Base-by-base conservation (phyloP, 140 eudicot species). In the Oenanthe javanica region DNA sequence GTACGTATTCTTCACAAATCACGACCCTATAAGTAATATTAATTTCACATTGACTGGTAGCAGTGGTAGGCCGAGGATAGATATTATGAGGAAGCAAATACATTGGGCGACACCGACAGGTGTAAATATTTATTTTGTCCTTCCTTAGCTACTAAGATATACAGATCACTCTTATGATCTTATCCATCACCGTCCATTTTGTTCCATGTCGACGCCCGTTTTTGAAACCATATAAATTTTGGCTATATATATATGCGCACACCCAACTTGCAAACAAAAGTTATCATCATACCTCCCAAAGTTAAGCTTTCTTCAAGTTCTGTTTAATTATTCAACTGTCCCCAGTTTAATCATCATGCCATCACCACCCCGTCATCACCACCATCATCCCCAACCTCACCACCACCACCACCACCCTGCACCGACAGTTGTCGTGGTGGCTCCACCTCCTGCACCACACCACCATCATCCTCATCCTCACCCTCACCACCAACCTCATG, bases 391-490 rank as follows among this genome's bases (percentile, higher is more conserved):
- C 73, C 55, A 50, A 12, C 55, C 66, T 4, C 66, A 57, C 27
- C 66, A 57, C 2, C 66, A 21, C 9, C 0, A 18, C 27, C 73
- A 66, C 43, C 45, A 66, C 19, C 40, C 73, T 19, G 6, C 73
- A 9, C 73, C 73, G 0, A 0, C 45, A 0, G 42, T 31, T 1
- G 73, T 66, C 27, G 8, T 66, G 0, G 19, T 66, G 15, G 73
- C 43, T 31, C 73, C 73, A 23, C 73, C 42, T 36, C 45, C 40
- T 12, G 6, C 73, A 27, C 43, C 73, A 6, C 73, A 66, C 45
- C 73, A 64, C 72, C 72, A 64, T 57, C 66, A 57, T 19, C 72
- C 72, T 23, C 72, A 64, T 42, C 72, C 27, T 45, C 73, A 27
- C 5, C 15, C 73, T 66, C n/a, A n/a, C n/a, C n/a, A n/a, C n/a